Conservation (phyloP, 352 stramenopile genomes). For the Pythium angustatum region DNA sequence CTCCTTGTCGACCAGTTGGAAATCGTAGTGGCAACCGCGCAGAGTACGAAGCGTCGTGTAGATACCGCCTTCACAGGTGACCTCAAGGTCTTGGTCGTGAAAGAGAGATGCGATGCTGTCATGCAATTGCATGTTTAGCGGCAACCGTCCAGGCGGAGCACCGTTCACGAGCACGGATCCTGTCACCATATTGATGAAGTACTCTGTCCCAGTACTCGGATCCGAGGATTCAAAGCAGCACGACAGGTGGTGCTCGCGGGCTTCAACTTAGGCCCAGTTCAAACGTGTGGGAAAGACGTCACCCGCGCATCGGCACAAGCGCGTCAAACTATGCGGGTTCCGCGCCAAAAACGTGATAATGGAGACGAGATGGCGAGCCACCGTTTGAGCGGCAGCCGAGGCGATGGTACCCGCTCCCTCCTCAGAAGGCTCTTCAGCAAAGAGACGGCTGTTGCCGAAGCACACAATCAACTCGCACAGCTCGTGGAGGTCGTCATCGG, state of each 20-base stretch:
- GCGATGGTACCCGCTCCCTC: neutral
- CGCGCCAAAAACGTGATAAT: neutral
- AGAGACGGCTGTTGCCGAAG: neutral
- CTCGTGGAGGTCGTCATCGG: neutral
- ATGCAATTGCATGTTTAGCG: neutral
- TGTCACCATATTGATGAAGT: neutral
- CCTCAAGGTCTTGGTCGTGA: slow-evolving; percentile 5
- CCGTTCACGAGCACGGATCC: neutral
- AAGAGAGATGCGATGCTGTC: neutral
- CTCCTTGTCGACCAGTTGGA: neutral
- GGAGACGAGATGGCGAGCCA: neutral
- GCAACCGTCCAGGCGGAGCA: neutral
- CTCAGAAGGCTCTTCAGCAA: neutral
- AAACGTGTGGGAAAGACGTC: neutral
- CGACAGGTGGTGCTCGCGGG: neutral
- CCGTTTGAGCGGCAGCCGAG: neutral
- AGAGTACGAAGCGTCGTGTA: neutral
- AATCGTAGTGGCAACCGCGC: neutral
- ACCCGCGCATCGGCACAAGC: neutral
- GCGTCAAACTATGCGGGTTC: neutral
- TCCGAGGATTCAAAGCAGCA: slow-evolving; percentile 5
- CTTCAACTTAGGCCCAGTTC: neutral
- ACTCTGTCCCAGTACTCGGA: neutral
- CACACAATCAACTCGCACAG: neutral
- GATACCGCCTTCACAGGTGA: neutral